These are phyloP conservation scores for Cytospora piceae DNA, from an alignment of 2,329 filamentous ascomycete species.

Conservation along the genomic window DNA sequence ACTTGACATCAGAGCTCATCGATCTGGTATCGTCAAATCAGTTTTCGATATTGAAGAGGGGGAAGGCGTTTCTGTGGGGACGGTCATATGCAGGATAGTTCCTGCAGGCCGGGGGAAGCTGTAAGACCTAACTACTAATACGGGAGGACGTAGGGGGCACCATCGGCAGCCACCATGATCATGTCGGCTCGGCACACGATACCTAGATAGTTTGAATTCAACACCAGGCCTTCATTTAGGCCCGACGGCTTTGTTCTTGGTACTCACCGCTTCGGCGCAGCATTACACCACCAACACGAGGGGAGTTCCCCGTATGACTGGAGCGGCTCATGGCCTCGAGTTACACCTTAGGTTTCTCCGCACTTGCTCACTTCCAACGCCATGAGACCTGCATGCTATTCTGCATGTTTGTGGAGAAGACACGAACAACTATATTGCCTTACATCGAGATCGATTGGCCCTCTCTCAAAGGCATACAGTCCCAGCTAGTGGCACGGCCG, in stretches of 20 bases:
- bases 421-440: conserved; percentile 6
- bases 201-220: neutral
- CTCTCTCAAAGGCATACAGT: neutral
- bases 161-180: neutral
- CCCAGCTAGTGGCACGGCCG: neutral
- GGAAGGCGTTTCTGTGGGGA: conserved; percentile 60
- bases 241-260: conserved; percentile 6
- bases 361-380: neutral
- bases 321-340: conserved; percentile 6
- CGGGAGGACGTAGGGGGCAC: neutral
- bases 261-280: conserved; percentile 16
- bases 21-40: conserved; percentile 53
- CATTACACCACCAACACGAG: conserved; percentile 16
- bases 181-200: neutral
- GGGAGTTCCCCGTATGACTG: conserved; percentile 15
- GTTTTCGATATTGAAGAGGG: conserved; percentile 56
- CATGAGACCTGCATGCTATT: conserved; percentile 6
- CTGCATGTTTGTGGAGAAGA: neutral
- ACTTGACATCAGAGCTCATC: conserved; percentile 59
- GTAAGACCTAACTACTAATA: conserved; percentile 7
- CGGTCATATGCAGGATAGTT: conserved; percentile 42
- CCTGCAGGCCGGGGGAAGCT: conserved; percentile 19
- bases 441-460: neutral
- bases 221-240: neutral
- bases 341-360: conserved; percentile 12